Evolutionary conservation across 2,329 filamentous ascomycete species (phyloP).

Genomic region (Fulvia fulva): DNA sequence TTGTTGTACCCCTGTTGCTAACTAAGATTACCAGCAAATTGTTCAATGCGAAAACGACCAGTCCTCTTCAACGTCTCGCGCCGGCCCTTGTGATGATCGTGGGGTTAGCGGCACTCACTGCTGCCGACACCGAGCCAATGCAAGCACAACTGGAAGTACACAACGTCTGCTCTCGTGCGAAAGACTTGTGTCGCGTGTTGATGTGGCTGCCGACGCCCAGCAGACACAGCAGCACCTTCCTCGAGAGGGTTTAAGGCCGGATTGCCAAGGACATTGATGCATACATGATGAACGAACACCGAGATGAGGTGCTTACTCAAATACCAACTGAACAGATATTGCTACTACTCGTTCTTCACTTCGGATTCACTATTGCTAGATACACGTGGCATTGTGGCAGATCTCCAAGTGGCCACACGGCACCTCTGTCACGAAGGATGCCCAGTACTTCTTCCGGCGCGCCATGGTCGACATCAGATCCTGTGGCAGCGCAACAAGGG

Average conservation of each 20-base stretch:
- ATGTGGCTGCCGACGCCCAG: background rate
- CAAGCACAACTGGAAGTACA: background rate
- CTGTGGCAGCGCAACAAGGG: background rate
- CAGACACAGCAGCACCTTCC: background rate
- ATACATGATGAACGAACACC: background rate
- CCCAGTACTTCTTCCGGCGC: too few species aligned
- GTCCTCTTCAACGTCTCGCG: background rate
- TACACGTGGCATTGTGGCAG: background rate
- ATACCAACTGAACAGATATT: too few species aligned
- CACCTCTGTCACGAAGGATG: background rate
- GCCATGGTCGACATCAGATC: background rate
- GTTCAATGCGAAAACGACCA: background rate
- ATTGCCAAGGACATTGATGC: background rate
- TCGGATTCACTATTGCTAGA: background rate
- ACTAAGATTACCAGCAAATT: background rate
- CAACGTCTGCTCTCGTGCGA: background rate
- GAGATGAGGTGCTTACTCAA: background rate
- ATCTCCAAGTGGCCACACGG: background rate
- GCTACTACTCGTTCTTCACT: too few species aligned
- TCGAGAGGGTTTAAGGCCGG: background rate
- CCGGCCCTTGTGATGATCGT: background rate
- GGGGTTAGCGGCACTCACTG: background rate
- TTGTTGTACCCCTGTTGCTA: background rate
- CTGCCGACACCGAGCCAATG: background rate
- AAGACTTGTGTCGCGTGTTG: background rate